phyloP scores from a whole-genome alignment of 2,329 filamentous ascomycete genomes.

The Purpureocillium lavendulum region DNA sequence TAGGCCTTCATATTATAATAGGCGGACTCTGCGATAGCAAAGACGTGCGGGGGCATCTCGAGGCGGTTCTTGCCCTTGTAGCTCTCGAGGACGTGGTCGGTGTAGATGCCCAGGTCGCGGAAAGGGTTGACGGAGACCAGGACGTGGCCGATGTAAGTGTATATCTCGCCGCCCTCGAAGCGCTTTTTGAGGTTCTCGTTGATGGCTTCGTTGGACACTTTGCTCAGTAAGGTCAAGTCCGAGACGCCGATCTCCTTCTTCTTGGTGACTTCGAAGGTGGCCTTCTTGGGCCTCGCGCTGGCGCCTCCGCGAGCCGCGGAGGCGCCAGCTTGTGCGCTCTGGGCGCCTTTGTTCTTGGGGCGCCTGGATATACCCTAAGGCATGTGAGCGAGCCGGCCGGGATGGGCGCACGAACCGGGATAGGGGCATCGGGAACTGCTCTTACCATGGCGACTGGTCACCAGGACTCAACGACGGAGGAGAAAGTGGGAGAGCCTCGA shows the following conservation, averaged over 20 bases:
- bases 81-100: constrained; percentile 82
- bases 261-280: constrained; percentile 89
- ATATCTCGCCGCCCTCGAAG: constrained; percentile 96
- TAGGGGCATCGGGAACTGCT: neutral
- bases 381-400: neutral
- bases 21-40: constrained; percentile 88
- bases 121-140: constrained; percentile 98
- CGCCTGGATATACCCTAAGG: constrained; percentile 29
- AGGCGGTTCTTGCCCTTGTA: constrained; percentile 96
- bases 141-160: constrained; percentile 99
- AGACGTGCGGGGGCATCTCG: constrained; percentile 92
- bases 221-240: constrained; percentile 93
- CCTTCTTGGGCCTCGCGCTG: constrained; percentile 76
- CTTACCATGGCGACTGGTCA: constrained; percentile 21
- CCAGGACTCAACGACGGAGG: neutral
- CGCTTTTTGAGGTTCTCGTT: constrained; percentile 98
- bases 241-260: constrained; percentile 99
- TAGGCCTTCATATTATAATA: constrained; percentile 99
- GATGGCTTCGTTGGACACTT: constrained; percentile 98
- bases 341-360: constrained; percentile 30
- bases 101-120: constrained; percentile 95
- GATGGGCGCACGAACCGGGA: too few relatives aligned
- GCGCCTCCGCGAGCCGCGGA: constrained; percentile 24
- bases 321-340: constrained; percentile 29
- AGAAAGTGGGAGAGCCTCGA: neutral